Evolutionary conservation across 2,329 filamentous ascomycete genomes (phyloP), one percentile per base, ranked within the genome.

Genomic region (Penicillium sp.): DNA sequence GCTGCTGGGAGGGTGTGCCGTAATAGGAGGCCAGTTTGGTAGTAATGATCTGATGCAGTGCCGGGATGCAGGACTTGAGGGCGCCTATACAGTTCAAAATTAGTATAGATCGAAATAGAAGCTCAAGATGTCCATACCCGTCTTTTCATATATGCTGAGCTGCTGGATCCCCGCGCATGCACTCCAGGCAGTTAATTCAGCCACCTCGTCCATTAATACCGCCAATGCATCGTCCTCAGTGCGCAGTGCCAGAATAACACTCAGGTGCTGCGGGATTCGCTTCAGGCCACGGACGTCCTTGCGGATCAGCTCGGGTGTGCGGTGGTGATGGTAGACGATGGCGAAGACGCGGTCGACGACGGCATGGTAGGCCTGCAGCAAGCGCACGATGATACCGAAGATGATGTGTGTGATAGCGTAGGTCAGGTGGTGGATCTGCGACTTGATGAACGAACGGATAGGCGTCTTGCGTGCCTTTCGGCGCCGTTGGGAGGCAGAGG

Each of bases 111-210:
- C 30, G 7, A 13, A 4, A 11, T 5, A 5, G 25, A 22, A 25
- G 10, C 13, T 9, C 27, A 18, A 25, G 18, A 16, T 31, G 25
- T 27, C 61, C 81, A 45, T 78, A 95, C 92, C 92, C 56, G 87
- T 94, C 72, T 85, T 87, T 73, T 99, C 94, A 69, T 99, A 99
- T 25, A 99, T 80, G 44, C 91, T 96, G 60, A 99, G 76, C 70
- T 87, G 83, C 11, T 89, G 86, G 55, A 99, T 95, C 7, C 91
- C 91, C 22, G 90, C 89, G 65, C 90, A 90, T 25, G 90, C 87
- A 69, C 89, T 94, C 94, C 94, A 99, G 3, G 92, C 92, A 18
- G 89, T 86, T 55, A 99, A 82, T 70, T 99, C 94, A 36, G 92
- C 88, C 13, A 90, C 88, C 74, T 99, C 91, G 63, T 95, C 90